Evolutionary conservation across 345 rosid species (phyloP).

Genomic region (Eucalyptus sp.): DNA sequence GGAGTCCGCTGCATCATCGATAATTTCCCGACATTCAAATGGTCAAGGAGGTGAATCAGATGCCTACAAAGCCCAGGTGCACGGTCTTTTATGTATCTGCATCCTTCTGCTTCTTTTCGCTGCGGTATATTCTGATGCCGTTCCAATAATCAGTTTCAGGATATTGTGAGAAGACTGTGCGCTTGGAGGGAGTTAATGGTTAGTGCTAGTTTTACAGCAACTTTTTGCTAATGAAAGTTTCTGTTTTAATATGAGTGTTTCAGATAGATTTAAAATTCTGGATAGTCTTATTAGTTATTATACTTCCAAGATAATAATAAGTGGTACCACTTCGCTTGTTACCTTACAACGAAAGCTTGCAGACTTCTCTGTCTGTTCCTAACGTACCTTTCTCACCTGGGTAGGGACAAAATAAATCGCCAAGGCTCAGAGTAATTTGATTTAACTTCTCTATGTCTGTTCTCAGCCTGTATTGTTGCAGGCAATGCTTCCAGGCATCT

Average conservation of each 20-base stretch:
- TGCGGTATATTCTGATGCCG: background rate
- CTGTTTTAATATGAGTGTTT: background rate
- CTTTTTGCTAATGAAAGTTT: background rate
- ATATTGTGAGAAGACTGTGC: slow-evolving; percentile 66
- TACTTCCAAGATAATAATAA: background rate
- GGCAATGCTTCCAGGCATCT: background rate
- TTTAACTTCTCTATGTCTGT: background rate
- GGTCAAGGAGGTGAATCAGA: slow-evolving; percentile 29
- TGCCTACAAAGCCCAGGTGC: slow-evolving; percentile 50
- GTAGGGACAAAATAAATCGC: background rate
- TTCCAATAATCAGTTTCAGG: slow-evolving; percentile 39
- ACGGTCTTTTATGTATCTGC: background rate
- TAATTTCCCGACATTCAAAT: slow-evolving; percentile 54
- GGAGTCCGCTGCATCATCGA: slow-evolving; percentile 67
- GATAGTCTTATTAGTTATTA: background rate
- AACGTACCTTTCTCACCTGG: background rate
- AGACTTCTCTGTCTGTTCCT: background rate
- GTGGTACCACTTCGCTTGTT: background rate
- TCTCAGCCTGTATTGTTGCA: background rate
- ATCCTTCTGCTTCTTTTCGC: background rate
- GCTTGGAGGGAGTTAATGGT: slow-evolving; percentile 97
- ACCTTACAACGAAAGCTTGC: background rate
- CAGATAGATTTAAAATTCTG: background rate
- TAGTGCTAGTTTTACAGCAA: slow-evolving; percentile 7
- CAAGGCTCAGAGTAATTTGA: background rate